Evolutionary conservation across 139 green algal genomes (phyloP), one percentile per base, ranked within the genome.

Genomic region (Pleodorina starrii): DNA sequence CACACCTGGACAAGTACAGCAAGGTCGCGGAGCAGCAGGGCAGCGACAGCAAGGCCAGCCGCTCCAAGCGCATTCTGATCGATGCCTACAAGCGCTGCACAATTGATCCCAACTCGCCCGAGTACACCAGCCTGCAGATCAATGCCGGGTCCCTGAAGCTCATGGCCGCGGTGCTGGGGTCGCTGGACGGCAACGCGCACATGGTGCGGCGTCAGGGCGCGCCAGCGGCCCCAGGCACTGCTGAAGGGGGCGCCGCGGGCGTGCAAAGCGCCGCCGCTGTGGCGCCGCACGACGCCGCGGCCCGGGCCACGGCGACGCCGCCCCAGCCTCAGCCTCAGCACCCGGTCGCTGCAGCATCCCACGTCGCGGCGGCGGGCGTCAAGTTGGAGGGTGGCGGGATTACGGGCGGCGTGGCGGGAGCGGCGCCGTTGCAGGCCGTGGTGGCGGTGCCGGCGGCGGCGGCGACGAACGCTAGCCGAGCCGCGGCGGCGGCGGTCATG

Each of bases 51-150:
- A 87, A 78, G 63, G 81, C 81, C 32, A 25, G 50, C 12, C 60
- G 81, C 42, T 68, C 43, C 43, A 66, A 46, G 43, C 60, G 63
- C 14, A 77, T 87, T 43, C 63, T 87, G 43, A 1, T 78, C 6
- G 81, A 87, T 29, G 81, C 63, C 17, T 68, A 36, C 43, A 77
- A 78, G 42, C 81, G 81, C 1, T 78, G 60, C 42, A 36, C 17
- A 3, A 3, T 78, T 23, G 81, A 87, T 12, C 81, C 32, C 11
- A 50, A 50, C 57, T 76, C 80, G 0, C 38, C 57, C 6, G 80
- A 86, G 43, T 5, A 36, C 17, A 57, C 40, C 5, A 43, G 36
- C 27, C 27, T 54, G 14, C 29, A 11, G 29, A 43, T 86, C 59
- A 63, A 32, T 9, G 40, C 10, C 57, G 32, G 25, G 9, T n/a